Conservation (phyloP, 1,284 basidiomycete genomes). For the Ustanciosporium gigantosporum region DNA sequence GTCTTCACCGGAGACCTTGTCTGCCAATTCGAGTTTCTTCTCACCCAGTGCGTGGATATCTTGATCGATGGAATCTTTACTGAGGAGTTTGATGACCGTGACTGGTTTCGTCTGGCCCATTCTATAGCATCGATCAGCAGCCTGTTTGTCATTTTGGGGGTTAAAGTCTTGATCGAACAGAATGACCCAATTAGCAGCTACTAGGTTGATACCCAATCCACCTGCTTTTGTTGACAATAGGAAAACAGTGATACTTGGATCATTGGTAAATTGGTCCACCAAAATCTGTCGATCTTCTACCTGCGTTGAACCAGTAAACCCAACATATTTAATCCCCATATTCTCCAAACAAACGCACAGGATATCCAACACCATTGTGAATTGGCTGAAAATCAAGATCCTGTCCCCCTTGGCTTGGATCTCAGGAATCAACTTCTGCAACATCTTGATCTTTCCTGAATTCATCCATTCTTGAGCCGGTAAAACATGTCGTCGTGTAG, state of each 20-base stretch:
- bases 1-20: slow-evolving; percentile 51
- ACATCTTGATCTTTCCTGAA: slow-evolving; percentile 81
- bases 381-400: slow-evolving; percentile 87
- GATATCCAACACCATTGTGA: slow-evolving; percentile 66
- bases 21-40: slow-evolving; percentile 53
- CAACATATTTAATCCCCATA: slow-evolving; percentile 75
- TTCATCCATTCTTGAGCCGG: slow-evolving; percentile 78
- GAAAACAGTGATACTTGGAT: slow-evolving; percentile 86
- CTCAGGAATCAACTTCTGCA: slow-evolving; percentile 73
- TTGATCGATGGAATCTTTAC: slow-evolving; percentile 82
- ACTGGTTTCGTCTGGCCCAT: slow-evolving; percentile 92
- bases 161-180: slow-evolving; percentile 83
- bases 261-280: slow-evolving; percentile 96
- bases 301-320: slow-evolving; percentile 91
- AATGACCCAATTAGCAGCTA: slow-evolving; percentile 70
- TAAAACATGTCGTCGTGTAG: slow-evolving; percentile 72
- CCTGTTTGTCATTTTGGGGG: slow-evolving; percentile 80
- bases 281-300: slow-evolving; percentile 90
- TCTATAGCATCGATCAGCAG: slow-evolving; percentile 96
- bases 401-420: slow-evolving; percentile 77
- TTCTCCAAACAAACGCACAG: slow-evolving; percentile 81
- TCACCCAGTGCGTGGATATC: slow-evolving; percentile 49
- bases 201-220: slow-evolving; percentile 65
- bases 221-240: slow-evolving; percentile 93
- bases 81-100: slow-evolving; percentile 87